Evolutionary conservation across 2,329 filamentous ascomycete species (phyloP), one percentile per base, ranked within the genome.

Genomic region (Diplocarpon rosae): DNA sequence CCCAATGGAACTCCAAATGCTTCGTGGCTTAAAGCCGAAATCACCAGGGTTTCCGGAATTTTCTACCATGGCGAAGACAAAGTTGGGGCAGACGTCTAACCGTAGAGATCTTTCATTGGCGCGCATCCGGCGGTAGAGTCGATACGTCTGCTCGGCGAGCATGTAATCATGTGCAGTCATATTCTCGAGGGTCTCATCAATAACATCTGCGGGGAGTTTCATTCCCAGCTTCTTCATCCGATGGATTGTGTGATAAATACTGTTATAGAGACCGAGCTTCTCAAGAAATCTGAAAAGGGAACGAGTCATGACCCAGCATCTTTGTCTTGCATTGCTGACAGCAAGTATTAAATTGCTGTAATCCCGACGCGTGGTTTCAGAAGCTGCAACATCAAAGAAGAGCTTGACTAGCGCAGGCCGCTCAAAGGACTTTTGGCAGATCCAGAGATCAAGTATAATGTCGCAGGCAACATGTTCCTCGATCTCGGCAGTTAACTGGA

Each of bases 21-120:
- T 24, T 24, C 20, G 20, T 24, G 20, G 20, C 7, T 3, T 24
- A 7, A 24, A 3, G 20, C 20, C 20, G 20, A 7, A 24, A 20
- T 33, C 27, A 2, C 47, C 20, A 14, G 10, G 15, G 12, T 53
- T 36, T 6, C 13, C 20, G 10, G 43, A 29, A 14, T 52, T 28
- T n/a, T 51, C 34, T 11, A 60, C 47, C 45, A 57, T 40, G 1
- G 52, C 43, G 4, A 55, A 31, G 12, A 59, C 39, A 9, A 60
- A 52, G 1, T 47, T 37, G 1, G 50, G 47, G 34, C 45, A 51
- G 12, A 40, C 15, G 12, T 53, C 44, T 10, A 44, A n/a, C 14
- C 45, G 39, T 5, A 54, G 42, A 32, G 39, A 39, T 14, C 29
- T 12, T 7, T 37, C 8, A 17, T 39, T 28, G 34, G 33, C 12